Evolutionary conservation across 225 moss, liverwort and hornwort genomes (phyloP).

Genomic region (Lunularia cruciata): DNA sequence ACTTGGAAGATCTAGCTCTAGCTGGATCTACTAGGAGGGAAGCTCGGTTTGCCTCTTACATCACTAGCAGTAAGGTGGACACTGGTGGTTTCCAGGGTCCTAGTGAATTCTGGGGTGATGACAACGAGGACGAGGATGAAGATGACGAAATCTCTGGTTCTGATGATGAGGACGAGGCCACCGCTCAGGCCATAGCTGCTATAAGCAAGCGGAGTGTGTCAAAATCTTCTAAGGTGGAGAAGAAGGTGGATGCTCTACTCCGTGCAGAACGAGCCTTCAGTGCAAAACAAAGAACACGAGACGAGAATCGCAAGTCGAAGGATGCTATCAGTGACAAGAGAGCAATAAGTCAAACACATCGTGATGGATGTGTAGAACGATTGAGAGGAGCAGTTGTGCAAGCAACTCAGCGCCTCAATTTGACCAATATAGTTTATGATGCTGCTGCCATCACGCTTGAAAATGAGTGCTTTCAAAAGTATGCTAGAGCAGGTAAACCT

Average conservation of each 20-base stretch:
- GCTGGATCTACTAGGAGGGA: slow-evolving; percentile 34
- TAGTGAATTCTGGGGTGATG: slow-evolving; percentile 34
- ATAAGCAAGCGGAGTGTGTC: slow-evolving; percentile 45
- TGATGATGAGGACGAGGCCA: slow-evolving; percentile 48
- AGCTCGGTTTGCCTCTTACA: slow-evolving; percentile 46
- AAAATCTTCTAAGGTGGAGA: slow-evolving; percentile 50
- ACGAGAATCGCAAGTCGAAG: slow-evolving; percentile 24
- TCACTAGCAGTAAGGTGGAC: slow-evolving; percentile 26
- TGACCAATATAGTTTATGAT: slow-evolving; percentile 27
- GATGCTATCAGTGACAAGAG: slow-evolving; percentile 37
- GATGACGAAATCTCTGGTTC: slow-evolving; percentile 40
- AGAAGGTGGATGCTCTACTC: slow-evolving; percentile 56
- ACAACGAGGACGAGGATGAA: slow-evolving; percentile 20
- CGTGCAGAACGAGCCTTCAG: slow-evolving; percentile 60
- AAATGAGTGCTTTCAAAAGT: slow-evolving; percentile 53
- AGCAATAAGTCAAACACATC: slow-evolving; percentile 38
- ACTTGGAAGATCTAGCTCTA: slow-evolving; percentile 45
- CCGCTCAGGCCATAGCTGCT: slow-evolving; percentile 54
- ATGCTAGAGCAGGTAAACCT: slow-evolving; percentile 64
- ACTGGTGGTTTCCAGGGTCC: slow-evolving; percentile 4
- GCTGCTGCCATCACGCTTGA: slow-evolving; percentile 44
- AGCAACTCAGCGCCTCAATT: slow-evolving; percentile 42
- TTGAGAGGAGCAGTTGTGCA: slow-evolving; percentile 44
- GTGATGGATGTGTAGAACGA: slow-evolving; percentile 46
- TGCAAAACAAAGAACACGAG: slow-evolving; percentile 35